These are phyloP conservation scores for Phytopythium sindhum DNA, from an alignment of 352 stramenopile species.

Conservation along the genomic window DNA sequence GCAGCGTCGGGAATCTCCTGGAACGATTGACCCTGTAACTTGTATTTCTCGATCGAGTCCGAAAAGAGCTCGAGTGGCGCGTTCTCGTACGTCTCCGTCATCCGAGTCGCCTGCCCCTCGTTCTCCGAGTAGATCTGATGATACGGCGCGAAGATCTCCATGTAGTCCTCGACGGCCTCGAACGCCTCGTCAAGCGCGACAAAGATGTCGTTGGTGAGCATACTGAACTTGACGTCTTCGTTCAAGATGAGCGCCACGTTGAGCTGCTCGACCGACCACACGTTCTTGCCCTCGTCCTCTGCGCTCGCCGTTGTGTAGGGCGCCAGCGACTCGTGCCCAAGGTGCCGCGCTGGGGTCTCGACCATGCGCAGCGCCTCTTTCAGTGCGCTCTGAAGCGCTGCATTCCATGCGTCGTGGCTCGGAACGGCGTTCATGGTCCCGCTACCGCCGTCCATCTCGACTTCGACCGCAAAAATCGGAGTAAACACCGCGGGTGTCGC, in stretches of 20 bases:
- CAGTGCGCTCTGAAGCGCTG: constrained; percentile 61
- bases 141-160: constrained; percentile 88
- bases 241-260: constrained; percentile 83
- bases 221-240: constrained; percentile 77
- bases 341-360: constrained; percentile 79
- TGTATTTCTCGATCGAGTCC: constrained; percentile 83
- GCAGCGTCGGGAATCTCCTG: constrained; percentile 76
- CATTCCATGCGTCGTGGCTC: constrained; percentile 71
- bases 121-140: constrained; percentile 87
- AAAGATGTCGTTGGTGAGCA: constrained; percentile 85
- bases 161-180: constrained; percentile 83
- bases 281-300: constrained; percentile 81
- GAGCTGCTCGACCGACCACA: constrained; percentile 73
- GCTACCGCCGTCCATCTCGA: constrained; percentile 53
- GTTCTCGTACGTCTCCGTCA: constrained; percentile 68
- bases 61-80: constrained; percentile 77
- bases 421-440: constrained; percentile 46
- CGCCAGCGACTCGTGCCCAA: constrained; percentile 72
- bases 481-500: constrained; percentile 31
- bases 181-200: constrained; percentile 77
- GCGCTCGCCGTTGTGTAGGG: constrained; percentile 79
- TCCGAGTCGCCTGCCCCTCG: constrained; percentile 52
- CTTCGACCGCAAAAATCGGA: constrained; percentile 55
- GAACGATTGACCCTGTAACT: constrained; percentile 75
- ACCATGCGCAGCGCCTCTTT: constrained; percentile 87